These are phyloP conservation scores for Alectoria sarmentosa DNA, from an alignment of 495 filamentous ascomycete genomes.

Conservation along the genomic window DNA sequence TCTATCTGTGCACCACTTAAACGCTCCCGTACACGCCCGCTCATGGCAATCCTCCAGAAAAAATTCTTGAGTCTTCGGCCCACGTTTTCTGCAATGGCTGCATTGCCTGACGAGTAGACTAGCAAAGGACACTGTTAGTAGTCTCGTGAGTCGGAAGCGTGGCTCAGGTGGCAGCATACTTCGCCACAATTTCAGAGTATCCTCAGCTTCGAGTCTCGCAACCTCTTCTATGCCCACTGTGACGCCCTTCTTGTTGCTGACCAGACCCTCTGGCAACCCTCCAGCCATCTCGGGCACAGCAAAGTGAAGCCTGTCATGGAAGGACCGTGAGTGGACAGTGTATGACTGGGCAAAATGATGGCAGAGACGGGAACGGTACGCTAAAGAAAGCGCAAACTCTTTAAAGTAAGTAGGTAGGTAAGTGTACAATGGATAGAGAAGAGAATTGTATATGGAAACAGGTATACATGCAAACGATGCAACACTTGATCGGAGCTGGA, in stretches of 20 bases:
- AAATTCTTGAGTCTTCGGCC: conserved; percentile 45
- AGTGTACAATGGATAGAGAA: background rate
- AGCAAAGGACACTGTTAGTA: background rate
- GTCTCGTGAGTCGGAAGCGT: background rate
- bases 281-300: conserved; percentile 36
- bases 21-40: conserved; percentile 26
- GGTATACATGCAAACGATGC: too few relatives aligned
- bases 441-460: background rate
- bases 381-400: too few relatives aligned
- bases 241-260: conserved; percentile 35
- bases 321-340: too few relatives aligned
- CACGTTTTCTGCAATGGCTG: conserved; percentile 34
- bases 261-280: conserved; percentile 46
- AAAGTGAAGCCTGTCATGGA: conserved; percentile 6
- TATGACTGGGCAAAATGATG: background rate
- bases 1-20: conserved; percentile 35
- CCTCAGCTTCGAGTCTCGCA: conserved; percentile 32
- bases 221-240: conserved; percentile 30
- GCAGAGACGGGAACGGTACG: background rate
- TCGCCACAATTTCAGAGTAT: conserved; percentile 41
- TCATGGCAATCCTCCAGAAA: conserved; percentile 49
- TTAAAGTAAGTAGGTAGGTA: too few relatives aligned
- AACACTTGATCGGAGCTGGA: too few relatives aligned
- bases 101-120: conserved; percentile 40
- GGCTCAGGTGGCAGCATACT: conserved; percentile 29